Conservation (phyloP, 805 yeast genomes). For the Ogataea ganodermae region DNA sequence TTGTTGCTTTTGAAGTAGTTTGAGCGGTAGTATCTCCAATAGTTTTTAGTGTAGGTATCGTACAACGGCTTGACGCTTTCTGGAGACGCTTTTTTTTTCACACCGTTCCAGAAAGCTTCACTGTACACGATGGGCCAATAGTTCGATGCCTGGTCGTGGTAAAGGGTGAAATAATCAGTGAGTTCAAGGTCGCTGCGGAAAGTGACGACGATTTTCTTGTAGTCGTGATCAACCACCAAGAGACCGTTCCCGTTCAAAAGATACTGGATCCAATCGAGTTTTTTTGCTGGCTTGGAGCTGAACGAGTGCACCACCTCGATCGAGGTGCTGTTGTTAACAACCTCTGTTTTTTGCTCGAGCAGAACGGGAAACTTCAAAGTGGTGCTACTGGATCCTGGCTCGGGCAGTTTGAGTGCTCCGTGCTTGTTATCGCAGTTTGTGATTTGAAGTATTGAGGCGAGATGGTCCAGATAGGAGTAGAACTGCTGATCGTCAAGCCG, state of each 20-base stretch:
- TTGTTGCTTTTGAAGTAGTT: conserved; percentile 18
- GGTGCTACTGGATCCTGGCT: conserved; percentile 1
- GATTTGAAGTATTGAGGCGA: conserved; percentile 22
- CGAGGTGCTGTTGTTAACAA: conserved; percentile 15
- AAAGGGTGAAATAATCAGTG: conserved; percentile 23
- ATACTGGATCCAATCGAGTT: conserved; percentile 20
- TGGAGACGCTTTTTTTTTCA: conserved; percentile 10
- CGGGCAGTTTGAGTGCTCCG: conserved; percentile 16
- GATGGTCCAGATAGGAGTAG: conserved; percentile 19
- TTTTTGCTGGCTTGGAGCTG: conserved; percentile 18
- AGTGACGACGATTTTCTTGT: conserved; percentile 19
- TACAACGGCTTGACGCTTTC: conserved; percentile 6
- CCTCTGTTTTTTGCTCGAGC: conserved; percentile 16
- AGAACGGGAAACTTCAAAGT: conserved; percentile 13
- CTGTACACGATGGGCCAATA: conserved; percentile 24
- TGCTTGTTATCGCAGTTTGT: conserved; percentile 25
- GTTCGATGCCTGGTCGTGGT: conserved; percentile 18
- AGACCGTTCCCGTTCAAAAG: conserved; percentile 22
- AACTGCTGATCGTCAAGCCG: conserved; percentile 8
- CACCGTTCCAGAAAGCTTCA: conserved; percentile 19
- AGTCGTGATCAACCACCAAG: conserved; percentile 22
- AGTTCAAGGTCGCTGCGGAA: conserved; percentile 23
- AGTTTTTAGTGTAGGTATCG: conserved; percentile 11
- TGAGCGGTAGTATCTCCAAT: conserved; percentile 23
- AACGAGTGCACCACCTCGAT: conserved; percentile 15